These are phyloP conservation scores for Cladophialophora exuberans DNA, from an alignment of 2,329 filamentous ascomycete species.

Conservation along the genomic window DNA sequence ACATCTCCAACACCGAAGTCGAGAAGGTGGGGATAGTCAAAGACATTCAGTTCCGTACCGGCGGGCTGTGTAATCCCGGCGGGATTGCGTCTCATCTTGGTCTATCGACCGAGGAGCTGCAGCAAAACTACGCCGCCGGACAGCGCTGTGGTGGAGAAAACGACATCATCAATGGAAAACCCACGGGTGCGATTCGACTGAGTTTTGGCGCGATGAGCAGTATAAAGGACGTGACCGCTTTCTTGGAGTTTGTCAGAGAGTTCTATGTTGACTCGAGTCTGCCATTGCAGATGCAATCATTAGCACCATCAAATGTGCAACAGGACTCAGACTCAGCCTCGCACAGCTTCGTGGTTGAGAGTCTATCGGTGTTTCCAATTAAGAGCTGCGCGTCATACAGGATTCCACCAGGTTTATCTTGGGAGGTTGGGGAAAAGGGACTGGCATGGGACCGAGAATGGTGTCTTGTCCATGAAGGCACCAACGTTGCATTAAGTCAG, in stretches of 20 bases:
- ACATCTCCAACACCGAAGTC: conserved; percentile 80
- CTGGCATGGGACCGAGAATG: conserved; percentile 95
- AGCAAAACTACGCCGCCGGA: conserved; percentile 79
- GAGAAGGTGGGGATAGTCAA: conserved; percentile 82
- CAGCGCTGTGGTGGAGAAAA: conserved; percentile 82
- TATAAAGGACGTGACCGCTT: conserved; percentile 69
- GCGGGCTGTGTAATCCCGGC: conserved; percentile 89
- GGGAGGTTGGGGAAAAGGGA: conserved; percentile 81
- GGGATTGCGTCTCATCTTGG: conserved; percentile 75
- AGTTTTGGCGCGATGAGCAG: conserved; percentile 93
- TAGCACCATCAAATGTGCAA: neutral
- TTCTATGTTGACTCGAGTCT: conserved; percentile 58
- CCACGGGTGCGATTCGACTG: conserved; percentile 81
- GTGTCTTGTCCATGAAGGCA: conserved; percentile 88
- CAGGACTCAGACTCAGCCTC: neutral
- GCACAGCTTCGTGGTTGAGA: conserved; percentile 58
- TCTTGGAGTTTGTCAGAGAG: conserved; percentile 72
- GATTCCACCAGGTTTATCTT: conserved; percentile 65
- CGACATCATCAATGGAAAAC: conserved; percentile 80
- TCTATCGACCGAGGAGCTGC: conserved; percentile 80
- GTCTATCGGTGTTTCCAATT: conserved; percentile 80
- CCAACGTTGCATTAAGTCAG: conserved; percentile 81
- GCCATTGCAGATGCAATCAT: conserved; percentile 19
- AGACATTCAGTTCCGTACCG: conserved; percentile 82
- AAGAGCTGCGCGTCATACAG: conserved; percentile 87